Base-by-base conservation (phyloP, 495 filamentous ascomycete species). In the Xylona heveae region DNA sequence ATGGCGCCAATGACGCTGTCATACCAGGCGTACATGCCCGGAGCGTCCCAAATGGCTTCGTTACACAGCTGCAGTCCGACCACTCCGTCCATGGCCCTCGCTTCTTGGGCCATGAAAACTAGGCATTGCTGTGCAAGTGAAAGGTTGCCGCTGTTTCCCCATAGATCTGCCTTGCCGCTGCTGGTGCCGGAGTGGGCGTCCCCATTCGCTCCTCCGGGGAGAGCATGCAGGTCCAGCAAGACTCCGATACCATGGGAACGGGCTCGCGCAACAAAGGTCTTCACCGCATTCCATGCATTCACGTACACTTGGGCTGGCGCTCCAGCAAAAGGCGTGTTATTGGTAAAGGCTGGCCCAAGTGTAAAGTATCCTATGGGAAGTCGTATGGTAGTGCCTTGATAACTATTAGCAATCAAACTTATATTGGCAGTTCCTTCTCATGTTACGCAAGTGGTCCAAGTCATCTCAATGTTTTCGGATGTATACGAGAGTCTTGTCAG, bases 311-410 rank as follows among this genome's bases (percentile, higher is more conserved):
- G 24, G 1, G 46, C 36, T 7, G 51, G 44, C 0, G 44, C 34
- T 1, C 43, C 47, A 18, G 53, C 53, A 38, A 68, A 71, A 6
- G 53, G 45, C 1, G 64, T 70, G n/a, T 48, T 51, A 4, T 43
- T 19, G 36, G 51, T 57, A 41, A 56, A 68, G 10, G 41, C 28
- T 0, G 54, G 52, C 0, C 58, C 61, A 8, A 70, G 53, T 3
- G 57, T 63, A 36, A 55, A 69, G 42, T 59, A 66, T 4, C 65
- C 64, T 20, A 72, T 54, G 3, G 67, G 65, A 1, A 72, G 44
- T 10, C 65, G 57, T 30, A 69, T 49, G n/a, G 54, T 53, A 5
- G 62, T 69, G 37, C 54, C 50, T 53, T 29, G 6, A 21, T 20
- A 24, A 1, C 9, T 6, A 26, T 28, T 17, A 21, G 19, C 6